Conservation (phyloP, 1,284 basidiomycete genomes). For the Puccinia horiana region DNA sequence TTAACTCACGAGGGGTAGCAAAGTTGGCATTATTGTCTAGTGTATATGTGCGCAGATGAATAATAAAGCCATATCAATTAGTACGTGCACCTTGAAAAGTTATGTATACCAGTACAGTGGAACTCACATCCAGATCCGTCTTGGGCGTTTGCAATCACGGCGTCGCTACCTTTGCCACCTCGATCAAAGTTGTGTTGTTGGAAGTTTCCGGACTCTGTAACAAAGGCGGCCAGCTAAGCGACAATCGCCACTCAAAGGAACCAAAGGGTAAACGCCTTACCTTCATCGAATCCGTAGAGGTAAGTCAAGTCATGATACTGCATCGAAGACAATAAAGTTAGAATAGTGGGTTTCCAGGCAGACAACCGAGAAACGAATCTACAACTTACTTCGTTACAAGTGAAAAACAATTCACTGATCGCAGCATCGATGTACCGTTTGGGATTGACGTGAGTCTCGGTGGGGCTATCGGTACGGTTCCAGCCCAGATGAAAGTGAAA, state of each 20-base stretch:
- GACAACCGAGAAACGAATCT: not conserved
- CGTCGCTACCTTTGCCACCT: conserved; percentile 82
- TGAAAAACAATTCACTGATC: conserved; percentile 89
- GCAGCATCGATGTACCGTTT: conserved; percentile 81
- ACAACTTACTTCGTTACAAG: conserved; percentile 70
- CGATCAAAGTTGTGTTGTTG: conserved; percentile 92
- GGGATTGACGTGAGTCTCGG: conserved; percentile 65
- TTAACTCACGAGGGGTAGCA: conserved; percentile 60
- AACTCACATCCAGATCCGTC: conserved; percentile 75
- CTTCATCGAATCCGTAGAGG: conserved; percentile 60
- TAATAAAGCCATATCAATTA: not conserved
- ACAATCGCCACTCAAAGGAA: not conserved
- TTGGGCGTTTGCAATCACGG: conserved; percentile 89
- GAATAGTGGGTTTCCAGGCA: not conserved
- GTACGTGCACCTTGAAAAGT: conserved; percentile 50
- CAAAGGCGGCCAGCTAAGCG: conserved; percentile 60
- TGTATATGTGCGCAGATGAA: conserved; percentile 64
- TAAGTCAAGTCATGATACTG: conserved; percentile 62
- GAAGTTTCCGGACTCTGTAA: conserved; percentile 96
- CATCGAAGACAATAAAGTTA: conserved; percentile 54
- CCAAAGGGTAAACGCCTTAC: not conserved
- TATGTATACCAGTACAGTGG: conserved; percentile 53
- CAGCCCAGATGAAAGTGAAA: conserved; percentile 74
- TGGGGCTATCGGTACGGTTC: conserved; percentile 58
- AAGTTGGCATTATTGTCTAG: conserved; percentile 62